Conservation (phyloP, 176 grass and related monocot genomes). For the Calamus simplicifolius region DNA sequence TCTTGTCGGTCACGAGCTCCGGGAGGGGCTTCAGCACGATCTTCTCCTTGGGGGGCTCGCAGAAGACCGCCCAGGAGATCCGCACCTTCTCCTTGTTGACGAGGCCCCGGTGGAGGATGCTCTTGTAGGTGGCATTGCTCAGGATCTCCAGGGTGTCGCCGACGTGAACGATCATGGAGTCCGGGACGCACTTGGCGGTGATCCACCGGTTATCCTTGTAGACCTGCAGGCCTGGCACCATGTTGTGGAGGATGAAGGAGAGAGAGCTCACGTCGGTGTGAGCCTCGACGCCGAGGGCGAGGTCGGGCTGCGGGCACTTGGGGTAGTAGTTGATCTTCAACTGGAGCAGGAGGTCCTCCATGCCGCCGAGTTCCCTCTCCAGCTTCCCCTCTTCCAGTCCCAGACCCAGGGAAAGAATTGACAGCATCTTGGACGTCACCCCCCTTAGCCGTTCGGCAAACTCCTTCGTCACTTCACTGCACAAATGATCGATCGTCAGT, state of each 20-base stretch:
- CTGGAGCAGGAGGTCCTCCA: slow-evolving; percentile 49
- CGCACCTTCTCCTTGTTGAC: slow-evolving; percentile 72
- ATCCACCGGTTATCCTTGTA: slow-evolving; percentile 43
- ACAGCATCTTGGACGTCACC: slow-evolving; percentile 43
- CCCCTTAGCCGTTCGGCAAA: slow-evolving; percentile 24
- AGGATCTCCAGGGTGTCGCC: slow-evolving; percentile 95
- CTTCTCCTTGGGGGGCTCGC: slow-evolving; percentile 58
- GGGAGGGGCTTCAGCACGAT: slow-evolving; percentile 58
- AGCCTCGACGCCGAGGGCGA: slow-evolving; percentile 75
- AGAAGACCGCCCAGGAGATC: slow-evolving; percentile 89
- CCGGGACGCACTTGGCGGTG: slow-evolving; percentile 46
- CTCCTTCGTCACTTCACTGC: slow-evolving; percentile 41
- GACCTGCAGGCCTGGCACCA: slow-evolving; percentile 77
- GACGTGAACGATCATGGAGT: slow-evolving; percentile 62
- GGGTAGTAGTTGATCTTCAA: slow-evolving; percentile 99
- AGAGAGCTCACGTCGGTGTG: slow-evolving; percentile 87
- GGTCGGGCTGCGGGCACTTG: slow-evolving; percentile 67
- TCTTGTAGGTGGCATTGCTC: slow-evolving; percentile 72
- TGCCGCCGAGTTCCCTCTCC: slow-evolving; percentile 26
- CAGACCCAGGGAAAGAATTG: slow-evolving; percentile 58
- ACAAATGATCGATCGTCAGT: not conserved
- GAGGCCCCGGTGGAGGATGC: slow-evolving; percentile 84
- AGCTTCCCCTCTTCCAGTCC: slow-evolving; percentile 21
- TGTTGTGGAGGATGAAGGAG: slow-evolving; percentile 91
- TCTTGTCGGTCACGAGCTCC: slow-evolving; percentile 24